Evolutionary conservation across 768 basidiomycete genomes (phyloP).

Genomic region (Hygrophoropsis aurantiaca): DNA sequence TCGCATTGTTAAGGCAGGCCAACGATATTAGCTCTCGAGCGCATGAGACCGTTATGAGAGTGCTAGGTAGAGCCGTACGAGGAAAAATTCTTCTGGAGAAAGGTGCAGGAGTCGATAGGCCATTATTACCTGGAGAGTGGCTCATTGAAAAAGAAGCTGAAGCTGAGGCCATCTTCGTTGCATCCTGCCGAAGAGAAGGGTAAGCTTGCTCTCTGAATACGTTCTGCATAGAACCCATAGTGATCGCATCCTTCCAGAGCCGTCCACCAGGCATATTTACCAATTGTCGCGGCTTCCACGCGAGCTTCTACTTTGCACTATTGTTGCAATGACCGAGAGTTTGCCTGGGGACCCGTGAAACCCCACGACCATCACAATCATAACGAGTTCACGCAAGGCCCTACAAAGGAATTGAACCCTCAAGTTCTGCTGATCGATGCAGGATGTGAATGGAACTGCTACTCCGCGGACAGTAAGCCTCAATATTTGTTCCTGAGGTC

Average conservation of each 20-base stretch:
- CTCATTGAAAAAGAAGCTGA: conserved; percentile 90
- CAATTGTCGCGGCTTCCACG: conserved; percentile 86
- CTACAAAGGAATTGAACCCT: conserved; percentile 45
- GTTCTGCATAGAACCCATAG: background rate
- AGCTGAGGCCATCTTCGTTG: conserved; percentile 92
- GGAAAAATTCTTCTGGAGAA: conserved; percentile 47
- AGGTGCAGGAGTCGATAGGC: conserved; percentile 41
- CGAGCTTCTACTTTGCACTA: conserved; percentile 92
- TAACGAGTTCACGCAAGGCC: conserved; percentile 42
- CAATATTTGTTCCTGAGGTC: background rate
- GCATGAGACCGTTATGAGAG: conserved; percentile 90
- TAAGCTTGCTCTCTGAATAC: conserved; percentile 32
- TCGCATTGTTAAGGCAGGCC: conserved; percentile 73
- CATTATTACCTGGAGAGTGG: conserved; percentile 77
- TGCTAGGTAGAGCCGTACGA: conserved; percentile 74
- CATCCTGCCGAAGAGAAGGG: conserved; percentile 87
- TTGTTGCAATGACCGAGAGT: conserved; percentile 87
- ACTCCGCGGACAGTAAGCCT: conserved; percentile 60
- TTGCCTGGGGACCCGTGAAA: conserved; percentile 78
- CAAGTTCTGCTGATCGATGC: conserved; percentile 92
- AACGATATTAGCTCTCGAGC: conserved; percentile 87
- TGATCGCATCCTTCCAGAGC: conserved; percentile 46
- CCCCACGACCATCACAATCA: conserved; percentile 55
- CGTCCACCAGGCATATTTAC: conserved; percentile 86
- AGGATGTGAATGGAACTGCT: conserved; percentile 83